Evolutionary conservation across 192 early-diverging fungal genomes (phyloP).

Genomic region (Dimargaris cristalligena): DNA sequence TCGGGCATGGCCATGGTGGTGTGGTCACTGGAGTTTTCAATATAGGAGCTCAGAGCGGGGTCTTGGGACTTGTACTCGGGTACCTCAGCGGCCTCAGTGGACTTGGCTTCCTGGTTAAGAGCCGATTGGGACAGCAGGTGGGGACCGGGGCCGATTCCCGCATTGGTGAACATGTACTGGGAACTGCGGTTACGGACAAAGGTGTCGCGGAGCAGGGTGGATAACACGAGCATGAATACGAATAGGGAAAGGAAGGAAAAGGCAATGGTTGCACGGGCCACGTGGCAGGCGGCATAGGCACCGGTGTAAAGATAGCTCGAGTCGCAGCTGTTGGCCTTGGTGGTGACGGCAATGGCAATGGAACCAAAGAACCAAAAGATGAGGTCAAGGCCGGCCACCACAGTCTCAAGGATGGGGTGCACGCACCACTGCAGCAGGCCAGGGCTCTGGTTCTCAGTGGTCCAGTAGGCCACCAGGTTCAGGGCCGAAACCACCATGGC

Average conservation of each 20-base stretch:
- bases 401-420: background rate
- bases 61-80: background rate
- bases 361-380: constrained; percentile 8
- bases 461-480: background rate
- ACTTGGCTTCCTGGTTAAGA: background rate
- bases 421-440: background rate
- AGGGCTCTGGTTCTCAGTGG: background rate
- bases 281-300: background rate
- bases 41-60: background rate
- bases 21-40: background rate
- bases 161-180: constrained; percentile 3
- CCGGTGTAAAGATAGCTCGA: background rate
- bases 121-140: background rate
- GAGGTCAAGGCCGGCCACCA: background rate
- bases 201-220: constrained; percentile 3
- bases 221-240: background rate
- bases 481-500: background rate
- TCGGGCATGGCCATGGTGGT: background rate
- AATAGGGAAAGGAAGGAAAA: constrained; percentile 1
- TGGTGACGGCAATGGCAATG: constrained; percentile 8
- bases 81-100: background rate
- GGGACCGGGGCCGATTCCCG: background rate
- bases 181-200: background rate
- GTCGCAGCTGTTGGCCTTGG: constrained; percentile 10
- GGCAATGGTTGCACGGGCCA: background rate